These are phyloP conservation scores for Canavalia ensiformis DNA, from an alignment of 306 rosid species.

Conservation along the genomic window DNA sequence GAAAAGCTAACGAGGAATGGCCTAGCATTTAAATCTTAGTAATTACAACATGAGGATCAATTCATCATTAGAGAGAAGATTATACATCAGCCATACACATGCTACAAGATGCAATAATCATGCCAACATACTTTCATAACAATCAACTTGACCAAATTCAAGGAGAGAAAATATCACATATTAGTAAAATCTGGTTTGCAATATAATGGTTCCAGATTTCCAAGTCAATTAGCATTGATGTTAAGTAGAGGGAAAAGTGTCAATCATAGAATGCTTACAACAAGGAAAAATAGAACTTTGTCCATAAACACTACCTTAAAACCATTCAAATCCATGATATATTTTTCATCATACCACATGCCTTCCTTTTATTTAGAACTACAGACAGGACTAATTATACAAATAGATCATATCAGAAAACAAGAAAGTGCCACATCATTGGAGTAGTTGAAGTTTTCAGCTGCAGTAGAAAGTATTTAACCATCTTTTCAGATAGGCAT, in stretches of 20 bases:
- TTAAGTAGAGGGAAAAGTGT: constrained; percentile 5
- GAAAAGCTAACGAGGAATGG: constrained; percentile 24
- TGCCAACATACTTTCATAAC: constrained; percentile 10
- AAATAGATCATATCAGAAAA: constrained; percentile 28
- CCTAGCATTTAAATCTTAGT: constrained; percentile 1
- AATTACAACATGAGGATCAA: constrained; percentile 6
- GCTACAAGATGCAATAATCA: constrained; percentile 15
- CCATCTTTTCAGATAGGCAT: constrained; percentile 24
- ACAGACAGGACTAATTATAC: constrained; percentile 18
- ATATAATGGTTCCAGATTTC: constrained; percentile 23
- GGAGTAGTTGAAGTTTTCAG: constrained; percentile 27
- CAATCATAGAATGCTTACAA: constrained; percentile 27
- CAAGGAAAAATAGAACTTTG: constrained; percentile 10
- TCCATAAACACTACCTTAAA: not conserved
- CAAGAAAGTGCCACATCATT: constrained; percentile 27
- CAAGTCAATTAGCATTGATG: constrained; percentile 27
- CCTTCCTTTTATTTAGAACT: constrained; percentile 26
- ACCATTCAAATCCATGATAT: constrained; percentile 33
- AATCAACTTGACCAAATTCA: constrained; percentile 28
- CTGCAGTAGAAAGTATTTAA: constrained; percentile 34
- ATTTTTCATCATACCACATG: constrained; percentile 37
- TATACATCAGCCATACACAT: constrained; percentile 17
- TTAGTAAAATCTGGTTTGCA: not conserved
- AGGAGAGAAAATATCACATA: constrained; percentile 33
- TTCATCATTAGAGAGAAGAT: constrained; percentile 37